Base-by-base conservation (phyloP, 2,329 filamentous ascomycete genomes). In the Nectriaceae sp. region DNA sequence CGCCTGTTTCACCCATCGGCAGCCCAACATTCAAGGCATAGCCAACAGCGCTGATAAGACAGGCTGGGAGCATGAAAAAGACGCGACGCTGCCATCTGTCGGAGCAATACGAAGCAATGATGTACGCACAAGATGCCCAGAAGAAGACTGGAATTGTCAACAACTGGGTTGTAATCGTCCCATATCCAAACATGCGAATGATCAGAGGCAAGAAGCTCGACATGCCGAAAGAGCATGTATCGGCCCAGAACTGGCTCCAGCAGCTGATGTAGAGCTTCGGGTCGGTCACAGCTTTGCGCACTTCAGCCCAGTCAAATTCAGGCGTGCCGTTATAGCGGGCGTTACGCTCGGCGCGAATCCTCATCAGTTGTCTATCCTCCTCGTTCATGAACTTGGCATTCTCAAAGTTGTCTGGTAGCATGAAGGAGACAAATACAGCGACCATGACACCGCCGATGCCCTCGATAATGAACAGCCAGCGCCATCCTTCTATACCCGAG, bases 131-230 rank as follows among this genome's bases (percentile, higher is more conserved):
- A 1, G 72, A 76, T 3, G 75, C 78, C 49, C 74, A 73, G 13
- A 79, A 60, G 54, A 79, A 83, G 16, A 82, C 77, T 0, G 80
- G 80, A 1, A 83, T 76, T 4, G 78, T 82, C 26, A 83, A 65
- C 29, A 77, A 75, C 47, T 83, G 77, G 11, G 75, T 73, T 54
- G 76, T 67, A 18, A 81, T 65, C n/a, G 70, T 71, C 31, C 69
- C 63, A 56, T 79, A 82, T 3, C 78, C 77, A 62, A 82, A 75
- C 22, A 69, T 70, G 36, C 72, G 68, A 40, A 83, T 68, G 53
- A 84, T 83, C 2, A 75, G 75, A 2, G 81, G 81, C 4, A 82
- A 65, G 59, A 83, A 83, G 10, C 78, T 82, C 53, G n/a, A 78
- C 79, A 56, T 80, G 82, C 1, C 79, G 67, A 37, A 78, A 63